Base-by-base conservation (phyloP, 2,329 filamentous ascomycete species). In the Cryphonectria naterciae region DNA sequence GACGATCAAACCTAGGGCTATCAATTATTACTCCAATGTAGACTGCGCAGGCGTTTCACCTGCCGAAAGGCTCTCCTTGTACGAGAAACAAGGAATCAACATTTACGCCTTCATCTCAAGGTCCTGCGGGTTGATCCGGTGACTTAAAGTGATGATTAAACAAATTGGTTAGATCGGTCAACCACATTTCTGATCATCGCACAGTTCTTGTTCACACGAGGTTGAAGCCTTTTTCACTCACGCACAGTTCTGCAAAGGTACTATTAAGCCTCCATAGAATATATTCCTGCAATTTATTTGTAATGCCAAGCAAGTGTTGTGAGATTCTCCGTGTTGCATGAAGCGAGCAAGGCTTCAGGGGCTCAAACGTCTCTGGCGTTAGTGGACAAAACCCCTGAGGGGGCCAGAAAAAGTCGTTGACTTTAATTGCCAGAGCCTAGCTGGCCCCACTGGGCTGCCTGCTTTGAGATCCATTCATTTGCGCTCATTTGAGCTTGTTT, bases 261-360 rank as follows among this genome's bases (percentile, higher is more conserved):
- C 8, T 3, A 28, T 19, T 2, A 35, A 25, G 22, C n/a, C 5
- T 35, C 11, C 5, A 22, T 13, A 11, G 4, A 35, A 2, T 25
- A 35, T 25, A 8, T 63, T 8, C 22, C 37, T 13, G n/a, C 15
- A 25, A 46, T 37, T 8, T 37, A 2, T 43, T 11, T 46, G 10
- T 28, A 28, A 25, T 32, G 61, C 61, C 61, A 64, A 64, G 61
- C 39, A 46, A 64, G 39, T 17, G 8, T 64, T 64, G 61, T 64
- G 28, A 64, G 39, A 64, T 37, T 37, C 61, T 64, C 43, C 43
- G 43, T 49, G 43, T 49, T 49, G 43, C 61, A 64, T 35, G n/a
- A 64, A 41, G 37, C 41, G 37, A 64, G 41, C 22, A 22, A 22
- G 61, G 32, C 15, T 35, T 60, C 56, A 60, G 56, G 56, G 25